Evolutionary conservation across 1,284 basidiomycete genomes (phyloP).

Genomic region (Trichosporon sp.): DNA sequence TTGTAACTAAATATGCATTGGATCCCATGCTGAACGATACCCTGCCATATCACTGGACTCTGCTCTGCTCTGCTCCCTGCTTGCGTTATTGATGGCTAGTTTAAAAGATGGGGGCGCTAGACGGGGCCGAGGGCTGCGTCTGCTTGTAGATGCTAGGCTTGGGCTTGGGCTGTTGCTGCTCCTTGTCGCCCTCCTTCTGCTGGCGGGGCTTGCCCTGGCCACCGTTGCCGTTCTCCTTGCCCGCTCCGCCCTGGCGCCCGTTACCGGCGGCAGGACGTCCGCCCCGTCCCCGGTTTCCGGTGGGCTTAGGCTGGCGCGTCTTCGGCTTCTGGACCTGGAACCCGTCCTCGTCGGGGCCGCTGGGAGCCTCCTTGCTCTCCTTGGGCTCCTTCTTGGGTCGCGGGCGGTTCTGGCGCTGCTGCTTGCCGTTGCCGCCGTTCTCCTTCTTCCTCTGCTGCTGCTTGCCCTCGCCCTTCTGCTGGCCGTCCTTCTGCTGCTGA

Average conservation of each 20-base stretch:
- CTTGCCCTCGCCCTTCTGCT: not conserved
- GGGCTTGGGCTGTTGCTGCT: constrained; percentile 24
- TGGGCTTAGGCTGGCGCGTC: constrained; percentile 24
- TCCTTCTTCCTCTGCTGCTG: constrained; percentile 21
- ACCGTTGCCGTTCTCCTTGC: constrained; percentile 1
- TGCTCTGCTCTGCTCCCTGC: not conserved
- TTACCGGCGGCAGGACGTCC: constrained; percentile 22
- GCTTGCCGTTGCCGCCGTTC: not conserved
- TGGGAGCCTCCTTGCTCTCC: constrained; percentile 1
- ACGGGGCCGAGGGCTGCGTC: constrained; percentile 29
- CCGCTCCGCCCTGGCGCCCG: constrained; percentile 12
- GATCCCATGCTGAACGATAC: constrained; percentile 8
- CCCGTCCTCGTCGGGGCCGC: constrained; percentile 46
- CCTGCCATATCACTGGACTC: not conserved
- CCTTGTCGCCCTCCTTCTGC: constrained; percentile 15
- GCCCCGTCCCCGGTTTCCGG: constrained; percentile 24
- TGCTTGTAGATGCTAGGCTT: constrained; percentile 41
- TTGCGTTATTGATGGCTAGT: not conserved
- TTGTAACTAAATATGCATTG: constrained; percentile 18
- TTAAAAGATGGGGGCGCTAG: constrained; percentile 30
- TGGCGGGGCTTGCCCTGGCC: constrained; percentile 13
- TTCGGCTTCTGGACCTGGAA: constrained; percentile 43
- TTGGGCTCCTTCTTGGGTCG: constrained; percentile 18
- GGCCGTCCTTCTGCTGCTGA: not conserved
- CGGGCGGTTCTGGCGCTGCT: constrained; percentile 7